Percentiles rank a stretch among this genome's conserved stretches.
Evolutionary conservation across 495 filamentous ascomycete species (phyloP).

Genomic region (Cenococcum geophilum): DNA sequence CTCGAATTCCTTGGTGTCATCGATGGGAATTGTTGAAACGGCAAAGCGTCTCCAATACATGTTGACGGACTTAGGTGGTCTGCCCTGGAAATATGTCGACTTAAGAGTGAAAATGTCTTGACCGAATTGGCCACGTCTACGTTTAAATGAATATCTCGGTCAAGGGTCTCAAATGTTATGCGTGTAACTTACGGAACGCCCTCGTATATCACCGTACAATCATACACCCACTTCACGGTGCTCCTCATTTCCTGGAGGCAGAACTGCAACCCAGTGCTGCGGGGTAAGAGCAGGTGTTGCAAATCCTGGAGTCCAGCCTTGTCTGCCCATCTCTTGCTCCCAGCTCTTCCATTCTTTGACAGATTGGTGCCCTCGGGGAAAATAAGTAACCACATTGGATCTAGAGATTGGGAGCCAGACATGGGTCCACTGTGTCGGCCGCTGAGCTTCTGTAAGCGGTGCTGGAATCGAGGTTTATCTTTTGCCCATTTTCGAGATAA

Average conservation of each 20-base stretch:
- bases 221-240: constrained; percentile 74
- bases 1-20: constrained; percentile 57
- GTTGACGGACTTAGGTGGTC: constrained; percentile 75
- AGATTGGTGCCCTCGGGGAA: constrained; percentile 82
- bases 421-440: constrained; percentile 46
- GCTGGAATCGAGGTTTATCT: constrained; percentile 62
- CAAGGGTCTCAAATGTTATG: constrained; percentile 2
- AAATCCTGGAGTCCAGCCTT: constrained; percentile 62
- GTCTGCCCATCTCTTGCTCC: constrained; percentile 61
- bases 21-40: constrained; percentile 59
- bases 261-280: constrained; percentile 70
- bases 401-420: constrained; percentile 48
- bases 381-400: constrained; percentile 82
- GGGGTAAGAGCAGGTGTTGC: constrained; percentile 62
- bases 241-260: constrained; percentile 64
- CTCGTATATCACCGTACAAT: constrained; percentile 81
- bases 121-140: constrained; percentile 62
- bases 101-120: constrained; percentile 70
- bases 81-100: constrained; percentile 67
- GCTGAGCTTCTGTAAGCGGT: constrained; percentile 64
- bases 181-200: constrained; percentile 59
- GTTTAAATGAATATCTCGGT: constrained; percentile 9
- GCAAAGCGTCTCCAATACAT: constrained; percentile 76
- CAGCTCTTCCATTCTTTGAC: constrained; percentile 55
- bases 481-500: constrained; percentile 76